Conservation (phyloP, 2,329 filamentous ascomycete species). For the Fusarium setosum region DNA sequence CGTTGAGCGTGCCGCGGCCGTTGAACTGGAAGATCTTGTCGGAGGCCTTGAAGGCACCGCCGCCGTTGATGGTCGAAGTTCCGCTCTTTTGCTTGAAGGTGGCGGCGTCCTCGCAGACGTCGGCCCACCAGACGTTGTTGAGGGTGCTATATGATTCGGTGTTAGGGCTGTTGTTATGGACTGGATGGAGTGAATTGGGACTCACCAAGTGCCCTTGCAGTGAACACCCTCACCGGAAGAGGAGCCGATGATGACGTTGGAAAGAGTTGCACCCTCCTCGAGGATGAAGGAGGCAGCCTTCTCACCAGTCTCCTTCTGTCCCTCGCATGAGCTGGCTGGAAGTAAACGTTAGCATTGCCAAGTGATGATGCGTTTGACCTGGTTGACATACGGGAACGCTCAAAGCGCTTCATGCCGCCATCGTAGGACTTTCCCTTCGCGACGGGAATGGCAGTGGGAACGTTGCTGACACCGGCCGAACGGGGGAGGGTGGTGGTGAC, state of each 20-base stretch:
- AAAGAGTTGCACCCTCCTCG: slow-evolving; percentile 58
- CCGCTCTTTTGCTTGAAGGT: slow-evolving; percentile 49
- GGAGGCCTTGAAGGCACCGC: neutral
- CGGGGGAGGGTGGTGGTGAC: neutral
- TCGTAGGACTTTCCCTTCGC: neutral
- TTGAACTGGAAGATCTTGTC: slow-evolving; percentile 51
- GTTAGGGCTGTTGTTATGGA: neutral
- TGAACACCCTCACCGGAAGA: slow-evolving; percentile 61
- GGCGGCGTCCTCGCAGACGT: slow-evolving; percentile 48
- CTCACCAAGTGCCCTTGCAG: slow-evolving; percentile 55
- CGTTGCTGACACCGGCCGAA: neutral
- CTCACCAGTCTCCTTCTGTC: neutral
- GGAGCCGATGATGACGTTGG: slow-evolving; percentile 62
- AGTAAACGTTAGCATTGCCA: neutral
- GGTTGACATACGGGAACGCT: neutral
- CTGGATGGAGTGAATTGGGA: neutral
- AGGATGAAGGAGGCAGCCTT: slow-evolving; percentile 40
- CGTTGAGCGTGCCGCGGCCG: slow-evolving; percentile 24
- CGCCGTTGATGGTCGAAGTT: slow-evolving; percentile 49
- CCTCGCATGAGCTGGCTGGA: neutral
- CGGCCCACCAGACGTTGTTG: slow-evolving; percentile 49
- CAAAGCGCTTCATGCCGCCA: slow-evolving; percentile 4
- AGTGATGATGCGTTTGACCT: neutral
- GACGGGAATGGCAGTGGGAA: slow-evolving; percentile 1
- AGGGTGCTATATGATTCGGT: slow-evolving; percentile 27